Percentiles rank a stretch among this genome's conserved stretches.
Evolutionary conservation across 176 grass and related monocot genomes (phyloP).

Genomic region (Stipa capillata): DNA sequence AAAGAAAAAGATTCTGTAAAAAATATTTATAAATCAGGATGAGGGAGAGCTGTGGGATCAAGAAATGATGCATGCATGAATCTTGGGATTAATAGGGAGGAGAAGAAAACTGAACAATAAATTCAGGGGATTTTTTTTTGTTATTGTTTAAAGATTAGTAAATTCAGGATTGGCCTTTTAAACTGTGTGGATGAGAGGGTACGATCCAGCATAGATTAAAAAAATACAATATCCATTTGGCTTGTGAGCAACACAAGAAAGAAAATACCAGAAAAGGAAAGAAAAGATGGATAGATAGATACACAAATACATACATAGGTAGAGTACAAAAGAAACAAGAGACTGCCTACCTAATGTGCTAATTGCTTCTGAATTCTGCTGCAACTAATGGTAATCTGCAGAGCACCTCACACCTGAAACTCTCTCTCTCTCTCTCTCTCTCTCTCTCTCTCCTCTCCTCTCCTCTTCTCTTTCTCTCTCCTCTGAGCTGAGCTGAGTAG

Average conservation of each 20-base stretch:
- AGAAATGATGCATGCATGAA: background rate
- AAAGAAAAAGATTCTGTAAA: background rate
- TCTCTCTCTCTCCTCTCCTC: no score
- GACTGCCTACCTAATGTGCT: background rate
- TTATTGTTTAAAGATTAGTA: no score
- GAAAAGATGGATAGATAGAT: background rate
- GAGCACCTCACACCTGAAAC: background rate
- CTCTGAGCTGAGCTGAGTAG: background rate
- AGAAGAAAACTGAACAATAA: background rate
- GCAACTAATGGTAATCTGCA: background rate
- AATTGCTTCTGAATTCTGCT: background rate
- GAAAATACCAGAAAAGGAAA: background rate
- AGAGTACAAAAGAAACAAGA: background rate
- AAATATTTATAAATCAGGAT: background rate
- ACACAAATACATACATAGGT: no score
- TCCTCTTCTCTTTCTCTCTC: no score
- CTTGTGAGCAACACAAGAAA: background rate
- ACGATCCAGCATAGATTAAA: background rate
- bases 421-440: background rate
- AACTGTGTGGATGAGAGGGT: background rate
- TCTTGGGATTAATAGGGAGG: background rate
- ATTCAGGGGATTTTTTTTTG: no score
- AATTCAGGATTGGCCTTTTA: background rate
- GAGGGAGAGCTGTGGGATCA: background rate
- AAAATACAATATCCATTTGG: constrained; percentile 9